A percentile compares a stretch with the other conserved stretches of the same genome.
These are phyloP conservation scores for Populus ilicifolia DNA, from an alignment of 345 rosid species.

Conservation along the genomic window DNA sequence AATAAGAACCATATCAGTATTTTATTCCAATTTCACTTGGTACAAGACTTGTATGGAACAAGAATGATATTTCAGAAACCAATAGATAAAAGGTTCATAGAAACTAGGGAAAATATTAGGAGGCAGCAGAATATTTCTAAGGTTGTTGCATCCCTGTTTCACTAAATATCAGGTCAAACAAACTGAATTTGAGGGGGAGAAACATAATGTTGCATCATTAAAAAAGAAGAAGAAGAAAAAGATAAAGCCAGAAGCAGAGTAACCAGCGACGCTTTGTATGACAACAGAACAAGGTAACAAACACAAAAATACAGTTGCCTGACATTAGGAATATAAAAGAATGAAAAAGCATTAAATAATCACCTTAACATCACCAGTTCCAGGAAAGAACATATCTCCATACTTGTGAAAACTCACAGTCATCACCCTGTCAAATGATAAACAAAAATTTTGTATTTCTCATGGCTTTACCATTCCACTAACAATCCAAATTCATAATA, in stretches of 20 bases:
- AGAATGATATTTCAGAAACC: constrained; percentile 3
- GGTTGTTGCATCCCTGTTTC: background rate
- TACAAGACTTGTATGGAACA: constrained; percentile 5
- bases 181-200: background rate
- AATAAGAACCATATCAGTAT: constrained; percentile 26
- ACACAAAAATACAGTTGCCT: background rate
- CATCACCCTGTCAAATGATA: constrained; percentile 72
- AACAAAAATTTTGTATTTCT: background rate
- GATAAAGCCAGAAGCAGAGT: background rate
- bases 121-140: background rate
- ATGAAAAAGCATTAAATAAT: constrained; percentile 7
- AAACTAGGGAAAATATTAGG: no score
- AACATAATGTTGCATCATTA: background rate
- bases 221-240: no score
- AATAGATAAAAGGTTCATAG: background rate
- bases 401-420: constrained; percentile 97
- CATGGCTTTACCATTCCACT: background rate
- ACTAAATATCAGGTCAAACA: background rate
- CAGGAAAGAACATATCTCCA: constrained; percentile 96
- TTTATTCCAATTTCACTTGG: constrained; percentile 12
- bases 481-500: constrained; percentile 1
- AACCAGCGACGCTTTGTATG: background rate
- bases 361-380: constrained; percentile 98
- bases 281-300: background rate
- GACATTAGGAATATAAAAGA: background rate